Conservation (phyloP, 306 rosid species). For the Quercus cerris region DNA sequence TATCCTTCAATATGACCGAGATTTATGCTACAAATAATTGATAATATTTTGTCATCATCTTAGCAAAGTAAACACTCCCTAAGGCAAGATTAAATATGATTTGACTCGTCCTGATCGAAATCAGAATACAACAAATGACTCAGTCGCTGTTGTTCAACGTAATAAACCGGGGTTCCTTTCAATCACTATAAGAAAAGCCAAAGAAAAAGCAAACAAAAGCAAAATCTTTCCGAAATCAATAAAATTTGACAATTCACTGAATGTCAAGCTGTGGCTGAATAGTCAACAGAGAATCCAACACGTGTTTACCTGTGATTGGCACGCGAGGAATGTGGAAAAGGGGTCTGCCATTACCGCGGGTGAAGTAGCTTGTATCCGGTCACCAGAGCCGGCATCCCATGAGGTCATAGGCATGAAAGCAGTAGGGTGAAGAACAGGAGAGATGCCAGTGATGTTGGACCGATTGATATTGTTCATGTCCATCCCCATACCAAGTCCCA, state of each 20-base stretch:
- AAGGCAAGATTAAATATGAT: neutral
- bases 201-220: neutral
- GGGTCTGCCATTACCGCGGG: slow-evolving; percentile 45
- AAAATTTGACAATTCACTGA: neutral
- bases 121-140: neutral
- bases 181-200: neutral
- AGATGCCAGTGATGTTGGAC: slow-evolving; percentile 45
- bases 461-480: slow-evolving; percentile 52
- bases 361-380: slow-evolving; percentile 41
- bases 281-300: neutral
- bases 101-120: neutral
- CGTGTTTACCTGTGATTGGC: slow-evolving; percentile 67
- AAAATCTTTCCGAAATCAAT: neutral
- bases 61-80: neutral
- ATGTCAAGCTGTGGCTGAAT: neutral
- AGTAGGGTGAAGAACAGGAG: slow-evolving; percentile 62
- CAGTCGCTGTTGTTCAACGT: neutral
- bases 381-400: slow-evolving; percentile 51
- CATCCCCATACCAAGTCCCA: slow-evolving; percentile 65
- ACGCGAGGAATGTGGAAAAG: slow-evolving; percentile 55
- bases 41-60: neutral
- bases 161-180: neutral
- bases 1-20: neutral
- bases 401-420: slow-evolving; percentile 69
- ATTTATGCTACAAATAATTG: neutral